These are phyloP conservation scores for Pichia deserticola DNA, from an alignment of 805 yeast species.

Conservation along the genomic window DNA sequence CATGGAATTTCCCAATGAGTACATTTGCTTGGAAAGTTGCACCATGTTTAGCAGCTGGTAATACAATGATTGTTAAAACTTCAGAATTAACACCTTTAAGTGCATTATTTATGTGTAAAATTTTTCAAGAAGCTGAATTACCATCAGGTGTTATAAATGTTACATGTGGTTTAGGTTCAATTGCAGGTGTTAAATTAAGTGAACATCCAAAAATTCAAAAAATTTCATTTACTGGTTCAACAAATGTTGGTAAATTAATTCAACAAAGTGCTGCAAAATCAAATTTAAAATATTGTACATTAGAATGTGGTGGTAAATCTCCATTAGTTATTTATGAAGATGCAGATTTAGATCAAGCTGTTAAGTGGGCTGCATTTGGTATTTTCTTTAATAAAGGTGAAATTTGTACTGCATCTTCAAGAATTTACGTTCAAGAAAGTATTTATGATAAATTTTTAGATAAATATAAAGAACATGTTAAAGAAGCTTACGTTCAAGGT, in stretches of 20 bases:
- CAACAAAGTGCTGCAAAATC: slow-evolving; percentile 81
- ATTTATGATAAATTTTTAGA: slow-evolving; percentile 71
- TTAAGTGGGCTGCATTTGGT: slow-evolving; percentile 68
- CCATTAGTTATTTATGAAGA: slow-evolving; percentile 86
- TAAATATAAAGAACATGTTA: slow-evolving; percentile 48
- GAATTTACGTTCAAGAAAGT: slow-evolving; percentile 80
- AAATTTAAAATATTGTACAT: slow-evolving; percentile 81
- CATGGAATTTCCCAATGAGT: slow-evolving; percentile 68
- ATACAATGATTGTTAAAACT: slow-evolving; percentile 54
- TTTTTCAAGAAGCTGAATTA: slow-evolving; percentile 50
- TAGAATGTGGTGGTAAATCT: slow-evolving; percentile 96
- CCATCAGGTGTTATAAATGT: slow-evolving; percentile 61
- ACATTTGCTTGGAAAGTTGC: slow-evolving; percentile 65
- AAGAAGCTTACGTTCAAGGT: slow-evolving; percentile 55
- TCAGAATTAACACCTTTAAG: slow-evolving; percentile 62
- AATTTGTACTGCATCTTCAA: slow-evolving; percentile 92
- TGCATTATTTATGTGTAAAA: slow-evolving; percentile 48
- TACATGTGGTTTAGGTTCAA: slow-evolving; percentile 55
- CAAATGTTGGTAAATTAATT: slow-evolving; percentile 69
- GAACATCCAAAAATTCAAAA: slow-evolving; percentile 52
- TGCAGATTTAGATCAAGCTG: slow-evolving; percentile 71
- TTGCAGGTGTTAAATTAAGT: slow-evolving; percentile 53
- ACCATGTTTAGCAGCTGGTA: slow-evolving; percentile 63
- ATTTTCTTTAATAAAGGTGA: slow-evolving; percentile 94
- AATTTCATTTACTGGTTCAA: slow-evolving; percentile 64